Evolutionary conservation across 2,329 filamentous ascomycete species (phyloP), one percentile per base, ranked within the genome.

Genomic region (Sphaerulina populicola): DNA sequence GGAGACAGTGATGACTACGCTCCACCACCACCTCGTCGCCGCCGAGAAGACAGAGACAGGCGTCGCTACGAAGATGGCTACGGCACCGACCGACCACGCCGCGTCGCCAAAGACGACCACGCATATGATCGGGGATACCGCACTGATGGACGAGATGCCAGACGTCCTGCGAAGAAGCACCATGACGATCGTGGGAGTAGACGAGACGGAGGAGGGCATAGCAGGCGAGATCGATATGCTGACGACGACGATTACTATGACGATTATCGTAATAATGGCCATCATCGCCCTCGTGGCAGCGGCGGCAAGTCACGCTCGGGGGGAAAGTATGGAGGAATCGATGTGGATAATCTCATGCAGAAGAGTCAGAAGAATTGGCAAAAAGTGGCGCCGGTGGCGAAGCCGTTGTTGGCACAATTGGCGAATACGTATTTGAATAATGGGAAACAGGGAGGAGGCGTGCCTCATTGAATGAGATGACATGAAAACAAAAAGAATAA

Each of bases 321-420:
- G 14, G 47, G 47, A 15, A 49, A 42, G 36, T 39, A 49, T 37
- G 46, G 46, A 10, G 46, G 46, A 10, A 33, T 51, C 21, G 58
- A 62, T 35, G 49, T 62, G 30, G 55, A 57, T 31, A 51, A 56
- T 11, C 54, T 64, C 47, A 43, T 64, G 38, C 50, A 63, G 49
- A 62, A 60, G 54, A 61, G 63, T 8, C 54, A 66, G 55, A 64
- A 65, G 57, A 54, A 55, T 15, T 66, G 62, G 62, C 53, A 61
- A 40, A 64, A 55, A 21, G 62, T 60, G 10, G 63, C 57, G 49
- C 63, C 63, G 4, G 54, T 66, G 14, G 63, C 63, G 14, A 66
- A 64, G 54, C 63, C 63, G 9, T 44, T 64, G 44, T 44, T 64
- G 33, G 45, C 46, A 11, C 60, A 62, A 33, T 40, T 66, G 43